Evolutionary conservation across 2,329 filamentous ascomycete genomes (phyloP).

Genomic region (Magnaporthales sp.): DNA sequence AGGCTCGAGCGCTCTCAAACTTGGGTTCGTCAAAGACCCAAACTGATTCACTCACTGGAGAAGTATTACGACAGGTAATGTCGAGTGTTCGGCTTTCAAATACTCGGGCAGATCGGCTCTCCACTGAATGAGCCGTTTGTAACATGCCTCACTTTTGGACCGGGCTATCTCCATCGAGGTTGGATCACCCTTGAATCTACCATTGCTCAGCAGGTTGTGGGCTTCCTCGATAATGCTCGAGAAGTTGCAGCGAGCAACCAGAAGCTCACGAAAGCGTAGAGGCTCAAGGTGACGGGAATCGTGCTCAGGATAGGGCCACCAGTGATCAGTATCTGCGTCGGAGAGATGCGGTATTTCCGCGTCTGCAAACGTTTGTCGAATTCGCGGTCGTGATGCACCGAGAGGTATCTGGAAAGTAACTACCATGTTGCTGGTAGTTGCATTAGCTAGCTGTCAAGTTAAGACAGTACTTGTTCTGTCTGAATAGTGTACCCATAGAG

Average conservation of each 20-base stretch:
- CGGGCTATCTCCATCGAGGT: neutral
- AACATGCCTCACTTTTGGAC: neutral
- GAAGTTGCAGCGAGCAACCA: neutral
- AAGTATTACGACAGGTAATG: neutral
- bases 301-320: constrained; percentile 5
- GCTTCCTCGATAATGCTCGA: constrained; percentile 1
- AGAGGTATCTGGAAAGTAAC: neutral
- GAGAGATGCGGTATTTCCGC: neutral
- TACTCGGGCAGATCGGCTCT: constrained; percentile 3
- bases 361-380: constrained; percentile 3
- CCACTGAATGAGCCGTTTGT: constrained; percentile 1
- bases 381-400: neutral
- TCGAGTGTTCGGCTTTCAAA: neutral
- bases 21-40: neutral
- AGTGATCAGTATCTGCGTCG: neutral
- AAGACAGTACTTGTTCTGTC: neutral
- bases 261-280: constrained; percentile 2
- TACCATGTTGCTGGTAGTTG: neutral
- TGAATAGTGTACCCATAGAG: neutral
- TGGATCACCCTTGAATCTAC: neutral
- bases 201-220: neutral
- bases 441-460: neutral
- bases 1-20: neutral
- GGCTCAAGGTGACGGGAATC: neutral
- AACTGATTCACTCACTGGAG: constrained; percentile 4